Base-by-base conservation (phyloP, 139 green algal genomes). In the Ettlia oleoabundans region DNA sequence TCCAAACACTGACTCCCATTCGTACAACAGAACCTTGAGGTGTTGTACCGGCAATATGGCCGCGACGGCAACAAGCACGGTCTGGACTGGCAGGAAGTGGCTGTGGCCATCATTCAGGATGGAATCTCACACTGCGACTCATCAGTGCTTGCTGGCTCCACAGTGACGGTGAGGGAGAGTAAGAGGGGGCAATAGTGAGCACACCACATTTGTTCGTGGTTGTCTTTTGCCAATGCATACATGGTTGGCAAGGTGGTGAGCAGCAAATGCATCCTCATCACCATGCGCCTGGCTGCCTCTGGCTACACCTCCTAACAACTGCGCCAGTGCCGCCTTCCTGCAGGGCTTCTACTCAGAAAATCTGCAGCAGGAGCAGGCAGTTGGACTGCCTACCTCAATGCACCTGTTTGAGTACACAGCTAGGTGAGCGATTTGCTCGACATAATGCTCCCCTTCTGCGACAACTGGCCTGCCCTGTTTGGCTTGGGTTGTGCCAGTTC, bases 381-480 rank as follows among this genome's bases (percentile, higher is more conserved):
- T 86, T 37, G 84, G 84, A 35, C 82, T 83, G 37, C 80, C 84
- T 32, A 52, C 53, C 4, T 81, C 64, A 61, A 75, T 88, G 55
- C 84, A 88, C 66, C 61, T 88, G n/a, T 88, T 86, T 70, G 84
- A 88, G 80, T 88, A 88, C 80, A 88, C 84, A 5, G 84, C 84
- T 8, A 28, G 84, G 78, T 83, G 30, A n/a, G 70, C n/a, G 7
- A 26, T 28, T n/a, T 3, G 9, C 30, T 8, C 33, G 22, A 37
- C 9, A 33, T 40, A 3, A 15, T 72, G 64, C 28, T 72, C 28
- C 7, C 8, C 3, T 51, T 33, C 64, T n/a, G 33, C 33, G 15
- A 51, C 37, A 32, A 21, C 64, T 47, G 3, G 10, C 2, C 7
- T 32, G 33, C 33, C 32, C 33, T 72, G 33, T 35, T 58, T 10